Evolutionary conservation across 768 basidiomycete genomes (phyloP).

Genomic region (Russula foetens): DNA sequence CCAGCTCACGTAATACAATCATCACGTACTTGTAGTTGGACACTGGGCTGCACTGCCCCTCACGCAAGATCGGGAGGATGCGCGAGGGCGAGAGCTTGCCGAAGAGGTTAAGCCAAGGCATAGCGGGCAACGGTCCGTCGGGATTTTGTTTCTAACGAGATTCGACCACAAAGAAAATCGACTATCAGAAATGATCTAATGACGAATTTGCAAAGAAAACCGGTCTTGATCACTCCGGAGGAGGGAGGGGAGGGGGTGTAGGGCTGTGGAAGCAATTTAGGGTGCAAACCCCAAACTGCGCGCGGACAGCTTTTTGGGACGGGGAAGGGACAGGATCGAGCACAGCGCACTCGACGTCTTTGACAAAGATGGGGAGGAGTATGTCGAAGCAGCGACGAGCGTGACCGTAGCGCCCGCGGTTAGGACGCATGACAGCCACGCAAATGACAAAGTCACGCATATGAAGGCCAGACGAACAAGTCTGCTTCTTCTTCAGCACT

Average conservation of each 20-base stretch:
- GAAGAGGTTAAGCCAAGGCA: slow-evolving; percentile 7
- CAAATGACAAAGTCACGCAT: not conserved
- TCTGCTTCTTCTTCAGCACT: not conserved
- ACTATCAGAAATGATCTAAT: not conserved
- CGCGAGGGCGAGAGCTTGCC: slow-evolving; percentile 14
- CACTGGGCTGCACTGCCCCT: slow-evolving; percentile 16
- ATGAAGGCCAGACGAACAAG: not conserved
- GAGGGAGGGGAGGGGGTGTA: not conserved
- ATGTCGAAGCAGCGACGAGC: not conserved
- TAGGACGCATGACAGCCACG: slow-evolving; percentile 10
- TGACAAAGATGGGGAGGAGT: not conserved
- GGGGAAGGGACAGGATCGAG: slow-evolving; percentile 1
- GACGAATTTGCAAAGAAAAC: not conserved
- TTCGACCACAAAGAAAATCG: not conserved
- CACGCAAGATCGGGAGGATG: slow-evolving; percentile 6
- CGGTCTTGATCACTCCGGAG: not conserved
- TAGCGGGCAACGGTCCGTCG: not conserved
- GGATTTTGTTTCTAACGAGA: not conserved
- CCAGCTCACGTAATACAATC: slow-evolving; percentile 11
- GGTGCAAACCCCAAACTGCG: slow-evolving; percentile 6
- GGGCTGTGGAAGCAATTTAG: slow-evolving; percentile 12
- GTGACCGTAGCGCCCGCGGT: not conserved
- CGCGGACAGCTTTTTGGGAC: slow-evolving; percentile 1
- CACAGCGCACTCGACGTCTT: slow-evolving; percentile 9
- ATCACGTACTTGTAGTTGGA: slow-evolving; percentile 14